These are phyloP conservation scores for Eleusine indica DNA, from an alignment of 176 grass and related monocot genomes.

Conservation along the genomic window DNA sequence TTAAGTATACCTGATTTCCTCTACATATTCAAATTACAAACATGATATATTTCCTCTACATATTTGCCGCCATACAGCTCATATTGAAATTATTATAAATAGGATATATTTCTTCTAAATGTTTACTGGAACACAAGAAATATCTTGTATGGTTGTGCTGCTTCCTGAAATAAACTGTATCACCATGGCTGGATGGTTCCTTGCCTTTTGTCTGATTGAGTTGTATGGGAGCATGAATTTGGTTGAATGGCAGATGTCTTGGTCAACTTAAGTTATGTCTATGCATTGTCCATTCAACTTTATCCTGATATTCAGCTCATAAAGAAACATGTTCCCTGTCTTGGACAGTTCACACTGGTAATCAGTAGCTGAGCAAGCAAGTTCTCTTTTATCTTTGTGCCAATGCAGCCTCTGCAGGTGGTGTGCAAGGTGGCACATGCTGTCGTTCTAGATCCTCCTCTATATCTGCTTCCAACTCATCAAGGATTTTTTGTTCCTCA, in stretches of 20 bases:
- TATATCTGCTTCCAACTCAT: slow-evolving; percentile 27
- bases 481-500: slow-evolving; percentile 7
- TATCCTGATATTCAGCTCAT: slow-evolving; percentile 33
- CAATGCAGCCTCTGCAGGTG: slow-evolving; percentile 44
- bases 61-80: no score
- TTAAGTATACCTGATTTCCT: neutral
- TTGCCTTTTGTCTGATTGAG: slow-evolving; percentile 23
- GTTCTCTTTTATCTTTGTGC: slow-evolving; percentile 29
- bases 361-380: neutral
- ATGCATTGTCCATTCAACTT: neutral
- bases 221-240: neutral
- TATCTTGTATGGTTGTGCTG: neutral
- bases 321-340: slow-evolving; percentile 6
- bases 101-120: no score
- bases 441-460: slow-evolving; percentile 12
- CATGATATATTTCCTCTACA: neutral
- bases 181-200: neutral
- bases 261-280: slow-evolving; percentile 23
- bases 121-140: neutral
- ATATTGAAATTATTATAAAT: no score
- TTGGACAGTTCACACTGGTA: neutral
- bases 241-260: slow-evolving; percentile 6
- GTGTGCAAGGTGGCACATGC: neutral
- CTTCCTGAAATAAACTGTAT: slow-evolving; percentile 7
- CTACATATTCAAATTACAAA: neutral